phyloP scores from a whole-genome alignment of 805 yeast species.

The Priceomyces medius region DNA sequence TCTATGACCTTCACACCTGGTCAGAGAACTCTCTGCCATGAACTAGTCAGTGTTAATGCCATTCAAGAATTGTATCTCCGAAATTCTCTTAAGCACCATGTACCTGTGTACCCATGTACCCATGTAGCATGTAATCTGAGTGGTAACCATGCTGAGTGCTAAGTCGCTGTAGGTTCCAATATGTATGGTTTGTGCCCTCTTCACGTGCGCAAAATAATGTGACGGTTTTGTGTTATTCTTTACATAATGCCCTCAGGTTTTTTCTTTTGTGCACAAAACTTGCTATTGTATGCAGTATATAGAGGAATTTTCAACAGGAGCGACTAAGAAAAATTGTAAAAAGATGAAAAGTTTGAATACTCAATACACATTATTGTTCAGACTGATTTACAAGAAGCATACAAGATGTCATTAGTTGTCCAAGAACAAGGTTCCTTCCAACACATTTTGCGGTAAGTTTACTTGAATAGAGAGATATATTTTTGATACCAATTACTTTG shows the following conservation, averaged over 20 bases:
- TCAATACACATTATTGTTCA: constrained; percentile 4
- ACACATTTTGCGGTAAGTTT: constrained; percentile 98
- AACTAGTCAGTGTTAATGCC: no score
- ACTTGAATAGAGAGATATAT: background rate
- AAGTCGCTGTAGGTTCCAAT: background rate
- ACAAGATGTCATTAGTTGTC: constrained; percentile 92
- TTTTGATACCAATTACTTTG: background rate
- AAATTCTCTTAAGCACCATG: no score
- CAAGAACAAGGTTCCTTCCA: constrained; percentile 99
- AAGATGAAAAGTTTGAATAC: constrained; percentile 3
- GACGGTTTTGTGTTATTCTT: background rate
- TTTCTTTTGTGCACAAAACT: background rate
- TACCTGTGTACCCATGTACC: no score
- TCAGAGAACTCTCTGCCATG: no score
- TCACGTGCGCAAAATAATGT: background rate
- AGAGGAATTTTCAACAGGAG: constrained; percentile 2
- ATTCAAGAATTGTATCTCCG: no score
- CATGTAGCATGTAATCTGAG: no score
- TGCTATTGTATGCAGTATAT: background rate
- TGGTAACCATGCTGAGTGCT: no score
- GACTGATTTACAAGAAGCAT: constrained; percentile 13
- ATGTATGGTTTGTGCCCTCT: constrained; percentile 3
- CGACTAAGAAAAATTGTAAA: constrained; percentile 1
- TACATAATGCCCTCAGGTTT: background rate
- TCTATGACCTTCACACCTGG: no score